Evolutionary conservation across 2,329 filamentous ascomycete genomes (phyloP).

Genomic region (Leptographium flavum): DNA sequence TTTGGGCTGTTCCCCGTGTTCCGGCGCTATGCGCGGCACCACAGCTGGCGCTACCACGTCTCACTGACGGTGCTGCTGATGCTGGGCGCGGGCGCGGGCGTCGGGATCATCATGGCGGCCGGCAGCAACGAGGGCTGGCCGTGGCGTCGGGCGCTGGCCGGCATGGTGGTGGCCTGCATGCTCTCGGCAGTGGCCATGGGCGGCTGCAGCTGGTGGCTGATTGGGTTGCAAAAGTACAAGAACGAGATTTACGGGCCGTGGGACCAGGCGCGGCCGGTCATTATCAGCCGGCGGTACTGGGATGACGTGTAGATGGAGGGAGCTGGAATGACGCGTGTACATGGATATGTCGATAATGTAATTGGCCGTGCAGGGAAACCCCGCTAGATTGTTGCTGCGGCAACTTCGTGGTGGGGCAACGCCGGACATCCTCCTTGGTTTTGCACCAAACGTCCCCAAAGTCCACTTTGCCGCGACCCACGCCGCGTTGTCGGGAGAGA

Average conservation of each 20-base stretch:
- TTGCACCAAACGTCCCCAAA: no score
- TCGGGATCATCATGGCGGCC: conserved; percentile 47
- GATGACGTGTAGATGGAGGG: conserved; percentile 19
- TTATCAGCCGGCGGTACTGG: conserved; percentile 52
- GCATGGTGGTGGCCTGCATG: conserved; percentile 62
- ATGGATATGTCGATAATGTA: background rate
- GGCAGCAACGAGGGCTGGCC: conserved; percentile 25
- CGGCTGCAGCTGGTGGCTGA: conserved; percentile 94
- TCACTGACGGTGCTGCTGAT: conserved; percentile 63
- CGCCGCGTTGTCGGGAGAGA: no score
- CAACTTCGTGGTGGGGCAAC: conserved; percentile 12
- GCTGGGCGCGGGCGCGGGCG: conserved; percentile 62
- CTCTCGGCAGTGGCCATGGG: conserved; percentile 71
- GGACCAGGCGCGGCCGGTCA: conserved; percentile 86
- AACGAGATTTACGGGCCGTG: conserved; percentile 97
- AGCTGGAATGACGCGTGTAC: background rate
- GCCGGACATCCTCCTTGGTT: no score
- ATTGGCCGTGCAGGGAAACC: background rate
- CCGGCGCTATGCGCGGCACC: conserved; percentile 69
- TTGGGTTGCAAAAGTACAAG: conserved; percentile 95
- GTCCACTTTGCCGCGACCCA: no score
- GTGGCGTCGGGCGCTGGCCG: conserved; percentile 47
- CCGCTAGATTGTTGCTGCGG: conserved; percentile 13
- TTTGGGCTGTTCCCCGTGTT: conserved; percentile 98
- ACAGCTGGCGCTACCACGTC: conserved; percentile 71